A percentile compares a stretch with the other conserved stretches of the same genome.
Evolutionary conservation across 2,329 filamentous ascomycete genomes (phyloP).

Genomic region (Ophiostoma himal-ulmi): DNA sequence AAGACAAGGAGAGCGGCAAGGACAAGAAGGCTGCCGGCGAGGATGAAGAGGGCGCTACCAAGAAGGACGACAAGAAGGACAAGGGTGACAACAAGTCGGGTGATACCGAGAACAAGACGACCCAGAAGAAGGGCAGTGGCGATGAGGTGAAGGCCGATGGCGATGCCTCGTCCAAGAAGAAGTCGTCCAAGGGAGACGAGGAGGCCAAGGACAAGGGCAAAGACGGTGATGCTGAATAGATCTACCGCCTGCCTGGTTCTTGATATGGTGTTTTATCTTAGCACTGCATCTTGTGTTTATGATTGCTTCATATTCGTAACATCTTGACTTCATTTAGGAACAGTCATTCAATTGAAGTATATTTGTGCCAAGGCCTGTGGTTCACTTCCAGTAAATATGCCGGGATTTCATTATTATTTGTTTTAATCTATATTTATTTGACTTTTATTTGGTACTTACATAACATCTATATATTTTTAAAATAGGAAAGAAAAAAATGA

Average conservation of each 20-base stretch:
- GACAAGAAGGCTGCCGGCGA: slow-evolving; percentile 10
- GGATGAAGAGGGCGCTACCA: slow-evolving; percentile 19
- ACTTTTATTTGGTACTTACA: too few species aligned
- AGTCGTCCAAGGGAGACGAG: slow-evolving; percentile 16
- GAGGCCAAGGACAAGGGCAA: slow-evolving; percentile 6
- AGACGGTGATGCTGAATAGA: not conserved
- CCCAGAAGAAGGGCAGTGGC: slow-evolving; percentile 10
- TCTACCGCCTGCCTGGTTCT: not conserved
- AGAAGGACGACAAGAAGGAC: slow-evolving; percentile 16
- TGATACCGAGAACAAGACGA: slow-evolving; percentile 22
- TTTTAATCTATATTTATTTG: too few species aligned
- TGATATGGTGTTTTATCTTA: not conserved
- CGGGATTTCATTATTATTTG: too few species aligned
- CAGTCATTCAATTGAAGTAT: too few species aligned
- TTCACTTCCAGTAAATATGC: too few species aligned
- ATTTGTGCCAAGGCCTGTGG: too few species aligned
- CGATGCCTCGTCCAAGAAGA: slow-evolving; percentile 17
- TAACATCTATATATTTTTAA: too few species aligned
- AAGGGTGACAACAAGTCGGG: slow-evolving; percentile 18
- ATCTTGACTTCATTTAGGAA: too few species aligned
- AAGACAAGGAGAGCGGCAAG: slow-evolving; percentile 21
- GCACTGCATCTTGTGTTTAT: not conserved
- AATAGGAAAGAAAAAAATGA: too few species aligned
- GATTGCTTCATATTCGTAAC: too few species aligned
- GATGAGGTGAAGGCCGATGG: slow-evolving; percentile 21